Evolutionary conservation across 2,329 filamentous ascomycete species (phyloP).

Genomic region (Fusarium oxysporum): DNA sequence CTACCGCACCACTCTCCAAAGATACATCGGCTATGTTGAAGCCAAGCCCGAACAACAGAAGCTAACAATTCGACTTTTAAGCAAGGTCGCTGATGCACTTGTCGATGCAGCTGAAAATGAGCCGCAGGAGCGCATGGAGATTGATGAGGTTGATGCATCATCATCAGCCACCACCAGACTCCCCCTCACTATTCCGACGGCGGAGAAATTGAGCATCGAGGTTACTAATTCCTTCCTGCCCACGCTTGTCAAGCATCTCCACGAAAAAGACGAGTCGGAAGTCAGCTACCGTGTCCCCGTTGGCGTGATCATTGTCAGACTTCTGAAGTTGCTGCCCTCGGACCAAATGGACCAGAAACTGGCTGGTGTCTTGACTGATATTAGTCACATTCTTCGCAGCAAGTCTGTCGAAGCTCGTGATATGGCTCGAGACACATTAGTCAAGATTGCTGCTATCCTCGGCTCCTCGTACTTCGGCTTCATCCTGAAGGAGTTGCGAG

Average conservation of each 20-base stretch:
- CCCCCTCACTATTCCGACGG: conserved; percentile 72
- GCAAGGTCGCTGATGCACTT: conserved; percentile 83
- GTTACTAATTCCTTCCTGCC: conserved; percentile 82
- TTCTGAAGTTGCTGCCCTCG: conserved; percentile 82
- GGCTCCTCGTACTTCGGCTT: conserved; percentile 89
- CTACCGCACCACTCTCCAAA: conserved; percentile 84
- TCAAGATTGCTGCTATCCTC: conserved; percentile 83
- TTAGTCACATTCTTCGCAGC: conserved; percentile 92
- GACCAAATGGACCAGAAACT: conserved; percentile 79
- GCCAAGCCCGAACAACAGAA: conserved; percentile 87
- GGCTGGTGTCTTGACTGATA: conserved; percentile 87
- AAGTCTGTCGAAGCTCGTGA: conserved; percentile 90
- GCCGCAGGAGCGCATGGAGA: conserved; percentile 56
- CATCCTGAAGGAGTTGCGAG: conserved; percentile 89
- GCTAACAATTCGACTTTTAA: conserved; percentile 83
- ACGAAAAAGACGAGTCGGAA: conserved; percentile 93
- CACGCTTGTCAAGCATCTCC: conserved; percentile 83
- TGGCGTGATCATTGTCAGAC: conserved; percentile 87
- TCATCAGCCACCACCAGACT: conserved; percentile 59
- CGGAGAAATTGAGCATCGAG: conserved; percentile 76
- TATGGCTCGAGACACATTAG: conserved; percentile 87
- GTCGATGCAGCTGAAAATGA: conserved; percentile 63
- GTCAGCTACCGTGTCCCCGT: conserved; percentile 94
- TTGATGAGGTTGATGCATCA: conserved; percentile 50
- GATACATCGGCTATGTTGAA: conserved; percentile 85